Percentiles rank a stretch among this genome's conserved stretches.
These are phyloP conservation scores for Silybum marianum DNA, from an alignment of 129 eudicot genomes.

Conservation along the genomic window DNA sequence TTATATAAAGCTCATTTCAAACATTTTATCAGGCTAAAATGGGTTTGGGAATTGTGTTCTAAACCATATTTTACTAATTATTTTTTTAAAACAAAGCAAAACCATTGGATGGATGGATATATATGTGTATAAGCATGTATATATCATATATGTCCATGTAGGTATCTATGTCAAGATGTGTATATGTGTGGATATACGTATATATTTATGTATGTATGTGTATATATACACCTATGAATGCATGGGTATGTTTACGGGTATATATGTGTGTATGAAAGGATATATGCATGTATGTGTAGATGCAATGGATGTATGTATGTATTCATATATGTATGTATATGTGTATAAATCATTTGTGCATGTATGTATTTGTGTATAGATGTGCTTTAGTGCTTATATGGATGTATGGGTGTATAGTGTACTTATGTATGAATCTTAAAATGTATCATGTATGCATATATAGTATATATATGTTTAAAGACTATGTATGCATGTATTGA, in stretches of 20 bases:
- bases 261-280: too few species aligned
- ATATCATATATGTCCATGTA: too few species aligned
- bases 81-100: not conserved
- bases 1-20: constrained; percentile 2
- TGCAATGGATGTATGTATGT: not conserved
- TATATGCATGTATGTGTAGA: not conserved
- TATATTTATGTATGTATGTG: too few species aligned
- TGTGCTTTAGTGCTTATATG: not conserved
- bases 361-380: not conserved
- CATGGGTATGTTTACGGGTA: too few species aligned
- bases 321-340: too few species aligned
- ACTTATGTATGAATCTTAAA: not conserved
- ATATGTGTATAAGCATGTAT: not conserved
- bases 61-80: constrained; percentile 36
- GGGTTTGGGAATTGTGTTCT: constrained; percentile 54
- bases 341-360: not conserved
- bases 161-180: too few species aligned
- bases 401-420: not conserved
- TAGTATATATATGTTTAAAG: not conserved
- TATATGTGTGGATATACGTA: too few species aligned
- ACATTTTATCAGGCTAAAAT: constrained; percentile 37
- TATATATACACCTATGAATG: too few species aligned
- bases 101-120: not conserved
- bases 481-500: too few species aligned
- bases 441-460: not conserved